phyloP scores from a whole-genome alignment of 192 early-diverging fungal species.

The Endogone sp. region DNA sequence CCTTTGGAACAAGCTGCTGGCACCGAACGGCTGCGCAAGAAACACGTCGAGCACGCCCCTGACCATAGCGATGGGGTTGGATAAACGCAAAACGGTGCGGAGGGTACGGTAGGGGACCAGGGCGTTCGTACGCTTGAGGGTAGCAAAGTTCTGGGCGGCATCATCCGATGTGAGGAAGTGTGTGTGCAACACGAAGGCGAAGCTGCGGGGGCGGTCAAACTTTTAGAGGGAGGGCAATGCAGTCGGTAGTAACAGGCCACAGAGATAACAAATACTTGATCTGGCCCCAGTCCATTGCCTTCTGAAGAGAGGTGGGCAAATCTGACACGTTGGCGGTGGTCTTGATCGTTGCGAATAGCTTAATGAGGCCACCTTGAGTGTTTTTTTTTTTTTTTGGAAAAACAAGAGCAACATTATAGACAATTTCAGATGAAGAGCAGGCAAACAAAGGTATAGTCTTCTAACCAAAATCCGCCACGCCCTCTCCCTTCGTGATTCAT shows the following conservation, averaged over 20 bases:
- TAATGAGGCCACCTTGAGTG: slow-evolving; percentile 18
- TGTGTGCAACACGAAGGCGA: slow-evolving; percentile 50
- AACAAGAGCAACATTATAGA: too few species aligned
- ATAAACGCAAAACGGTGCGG: slow-evolving; percentile 43
- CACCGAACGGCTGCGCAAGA: slow-evolving; percentile 55
- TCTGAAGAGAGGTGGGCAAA: slow-evolving; percentile 36
- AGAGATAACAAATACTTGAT: slow-evolving; percentile 34
- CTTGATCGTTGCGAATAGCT: slow-evolving; percentile 27
- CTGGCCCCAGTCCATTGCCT: slow-evolving; percentile 49
- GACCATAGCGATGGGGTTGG: slow-evolving; percentile 52
- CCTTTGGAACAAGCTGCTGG: slow-evolving; percentile 48
- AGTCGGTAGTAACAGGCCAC: slow-evolving; percentile 1
- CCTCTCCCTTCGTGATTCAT: too few species aligned
- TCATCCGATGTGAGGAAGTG: slow-evolving; percentile 50
- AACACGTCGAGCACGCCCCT: slow-evolving; percentile 54
- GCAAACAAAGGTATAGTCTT: too few species aligned
- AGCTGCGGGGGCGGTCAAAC: slow-evolving; percentile 13
- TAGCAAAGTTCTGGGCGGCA: slow-evolving; percentile 38
- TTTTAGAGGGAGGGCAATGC: not conserved
- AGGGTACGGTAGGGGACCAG: slow-evolving; percentile 51
- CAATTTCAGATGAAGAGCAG: too few species aligned
- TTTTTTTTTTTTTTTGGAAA: too few species aligned
- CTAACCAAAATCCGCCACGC: too few species aligned
- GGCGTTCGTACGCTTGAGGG: slow-evolving; percentile 47
- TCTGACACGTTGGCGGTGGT: slow-evolving; percentile 26